Evolutionary conservation across 2,329 filamentous ascomycete species (phyloP).

Genomic region (Exophiala oligosperma): DNA sequence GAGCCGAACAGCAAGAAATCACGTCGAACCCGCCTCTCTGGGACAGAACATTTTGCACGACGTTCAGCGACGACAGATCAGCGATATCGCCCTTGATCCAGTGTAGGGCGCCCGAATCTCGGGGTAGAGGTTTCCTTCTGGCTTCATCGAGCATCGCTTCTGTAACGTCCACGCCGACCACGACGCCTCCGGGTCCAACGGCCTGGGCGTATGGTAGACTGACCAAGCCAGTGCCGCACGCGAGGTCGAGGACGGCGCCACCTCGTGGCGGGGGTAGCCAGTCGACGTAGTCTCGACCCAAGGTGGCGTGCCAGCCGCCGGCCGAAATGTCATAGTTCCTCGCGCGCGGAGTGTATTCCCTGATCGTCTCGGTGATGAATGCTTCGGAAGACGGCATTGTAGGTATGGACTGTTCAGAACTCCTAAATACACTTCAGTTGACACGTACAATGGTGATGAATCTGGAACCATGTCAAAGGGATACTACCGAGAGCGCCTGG

Average conservation of each 20-base stretch:
- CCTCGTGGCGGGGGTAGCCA: conserved; percentile 33
- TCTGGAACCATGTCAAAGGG: too few species aligned
- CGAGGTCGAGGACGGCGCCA: conserved; percentile 46
- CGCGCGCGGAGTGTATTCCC: conserved; percentile 36
- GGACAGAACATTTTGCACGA: conserved; percentile 4
- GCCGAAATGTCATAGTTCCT: conserved; percentile 38
- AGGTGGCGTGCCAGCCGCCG: conserved; percentile 39
- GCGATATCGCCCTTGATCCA: conserved; percentile 11
- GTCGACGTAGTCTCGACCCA: conserved; percentile 40
- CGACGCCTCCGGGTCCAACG: conserved; percentile 39
- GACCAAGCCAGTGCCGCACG: conserved; percentile 48
- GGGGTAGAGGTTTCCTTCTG: neutral
- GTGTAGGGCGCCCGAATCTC: conserved; percentile 2
- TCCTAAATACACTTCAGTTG: too few species aligned
- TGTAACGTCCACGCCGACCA: conserved; percentile 44
- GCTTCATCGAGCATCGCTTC: conserved; percentile 43
- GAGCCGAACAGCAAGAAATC: conserved; percentile 20
- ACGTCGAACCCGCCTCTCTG: conserved; percentile 11
- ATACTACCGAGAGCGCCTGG: too few species aligned
- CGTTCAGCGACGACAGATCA: conserved; percentile 3
- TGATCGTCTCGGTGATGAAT: conserved; percentile 10
- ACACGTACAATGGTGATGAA: too few species aligned
- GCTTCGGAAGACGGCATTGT: conserved; percentile 4
- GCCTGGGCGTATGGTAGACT: conserved; percentile 40
- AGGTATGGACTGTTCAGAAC: too few species aligned